phyloP scores from a whole-genome alignment of 108 stramenopile genomes.

The Cyclotella sp. region DNA sequence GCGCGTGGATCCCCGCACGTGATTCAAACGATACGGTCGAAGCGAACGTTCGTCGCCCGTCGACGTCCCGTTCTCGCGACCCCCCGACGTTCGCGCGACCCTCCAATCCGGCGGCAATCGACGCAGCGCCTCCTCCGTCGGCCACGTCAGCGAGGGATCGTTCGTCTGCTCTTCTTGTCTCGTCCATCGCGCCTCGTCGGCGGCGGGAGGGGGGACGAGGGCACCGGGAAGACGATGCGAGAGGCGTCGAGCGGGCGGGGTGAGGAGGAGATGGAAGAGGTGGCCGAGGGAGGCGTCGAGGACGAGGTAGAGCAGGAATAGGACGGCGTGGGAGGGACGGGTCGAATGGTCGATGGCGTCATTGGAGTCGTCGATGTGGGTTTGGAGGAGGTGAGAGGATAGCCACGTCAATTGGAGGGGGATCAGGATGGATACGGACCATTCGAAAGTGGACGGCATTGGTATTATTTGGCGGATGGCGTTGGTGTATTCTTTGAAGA shows the following conservation, averaged over 20 bases:
- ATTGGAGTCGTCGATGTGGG: not conserved
- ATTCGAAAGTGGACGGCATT: conserved; percentile 22
- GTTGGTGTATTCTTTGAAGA: too few relatives aligned
- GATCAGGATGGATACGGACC: conserved; percentile 5
- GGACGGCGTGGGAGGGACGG: conserved; percentile 13
- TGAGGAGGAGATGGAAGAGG: conserved; percentile 27
- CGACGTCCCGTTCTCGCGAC: too few relatives aligned
- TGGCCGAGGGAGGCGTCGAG: conserved; percentile 43
- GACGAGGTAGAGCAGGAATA: conserved; percentile 30
- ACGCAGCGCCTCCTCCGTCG: not conserved
- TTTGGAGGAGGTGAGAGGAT: not conserved
- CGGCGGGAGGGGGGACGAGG: conserved; percentile 28
- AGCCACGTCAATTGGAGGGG: conserved; percentile 16
- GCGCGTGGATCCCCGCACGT: conserved; percentile 47
- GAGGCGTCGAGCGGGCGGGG: conserved; percentile 26
- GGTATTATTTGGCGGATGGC: too few relatives aligned
- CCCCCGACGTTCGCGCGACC: too few relatives aligned
- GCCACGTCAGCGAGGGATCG: conserved; percentile 38
- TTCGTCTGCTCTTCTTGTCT: conserved; percentile 36
- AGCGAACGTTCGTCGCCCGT: too few relatives aligned
- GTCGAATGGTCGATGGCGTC: not conserved
- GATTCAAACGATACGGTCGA: conserved; percentile 50
- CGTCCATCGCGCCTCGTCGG: conserved; percentile 17
- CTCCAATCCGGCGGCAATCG: conserved; percentile 30
- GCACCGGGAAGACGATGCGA: conserved; percentile 34